phyloP scores from a whole-genome alignment of 2,329 filamentous ascomycete species.

The Bipolaris bicolor region DNA sequence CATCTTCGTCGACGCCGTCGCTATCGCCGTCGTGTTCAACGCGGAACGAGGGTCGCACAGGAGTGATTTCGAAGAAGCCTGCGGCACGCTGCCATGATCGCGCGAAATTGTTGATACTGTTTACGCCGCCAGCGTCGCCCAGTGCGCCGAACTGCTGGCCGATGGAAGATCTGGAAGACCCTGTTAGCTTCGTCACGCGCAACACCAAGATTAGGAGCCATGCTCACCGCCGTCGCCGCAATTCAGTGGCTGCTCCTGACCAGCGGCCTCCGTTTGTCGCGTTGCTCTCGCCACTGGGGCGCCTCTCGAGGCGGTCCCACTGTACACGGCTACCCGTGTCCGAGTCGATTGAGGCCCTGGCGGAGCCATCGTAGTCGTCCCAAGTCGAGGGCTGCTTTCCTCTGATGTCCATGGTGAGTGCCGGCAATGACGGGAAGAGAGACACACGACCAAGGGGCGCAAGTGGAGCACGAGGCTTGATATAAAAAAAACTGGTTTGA shows the following conservation, averaged over 20 bases:
- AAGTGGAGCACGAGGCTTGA: constrained; percentile 9
- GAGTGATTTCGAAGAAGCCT: constrained; percentile 84
- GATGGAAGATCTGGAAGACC: constrained; percentile 52
- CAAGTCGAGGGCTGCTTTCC: constrained; percentile 54
- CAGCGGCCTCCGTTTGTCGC: constrained; percentile 34
- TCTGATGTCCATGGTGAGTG: constrained; percentile 44
- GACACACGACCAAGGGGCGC: constrained; percentile 12
- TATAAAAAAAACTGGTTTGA: constrained; percentile 28
- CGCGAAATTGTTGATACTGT: constrained; percentile 93
- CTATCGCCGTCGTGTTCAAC: constrained; percentile 44
- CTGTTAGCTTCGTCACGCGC: constrained; percentile 10
- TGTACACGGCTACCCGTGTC: constrained; percentile 44
- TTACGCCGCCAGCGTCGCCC: constrained; percentile 82
- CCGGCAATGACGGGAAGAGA: constrained; percentile 4
- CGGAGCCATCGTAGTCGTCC: constrained; percentile 54
- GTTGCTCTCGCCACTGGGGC: constrained; percentile 39
- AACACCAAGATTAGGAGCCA: background rate
- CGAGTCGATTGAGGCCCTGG: constrained; percentile 52
- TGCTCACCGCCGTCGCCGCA: constrained; percentile 48
- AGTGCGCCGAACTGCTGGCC: constrained; percentile 58
- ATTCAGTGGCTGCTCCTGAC: constrained; percentile 27
- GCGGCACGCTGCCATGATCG: constrained; percentile 91
- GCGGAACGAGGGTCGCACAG: constrained; percentile 76
- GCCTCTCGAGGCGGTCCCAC: constrained; percentile 46
- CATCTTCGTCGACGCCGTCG: constrained; percentile 39